phyloP scores from a whole-genome alignment of 176 grass and related monocot species.

The Carex pumila region DNA sequence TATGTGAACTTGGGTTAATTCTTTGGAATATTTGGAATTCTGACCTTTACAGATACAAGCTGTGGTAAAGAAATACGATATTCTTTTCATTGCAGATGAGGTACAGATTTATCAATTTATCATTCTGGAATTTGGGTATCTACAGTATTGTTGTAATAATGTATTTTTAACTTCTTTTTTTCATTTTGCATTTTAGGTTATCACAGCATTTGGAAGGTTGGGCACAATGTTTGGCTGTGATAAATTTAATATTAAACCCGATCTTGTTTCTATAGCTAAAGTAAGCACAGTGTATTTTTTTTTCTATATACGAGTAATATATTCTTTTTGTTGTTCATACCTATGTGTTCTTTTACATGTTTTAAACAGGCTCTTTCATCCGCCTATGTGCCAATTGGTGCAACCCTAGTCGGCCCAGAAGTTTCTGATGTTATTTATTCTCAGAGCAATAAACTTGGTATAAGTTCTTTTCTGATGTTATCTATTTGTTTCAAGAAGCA shows the following conservation, averaged over 20 bases:
- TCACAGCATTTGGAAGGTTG: conserved; percentile 96
- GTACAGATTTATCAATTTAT: conserved; percentile 23
- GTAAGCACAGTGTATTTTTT: conserved; percentile 21
- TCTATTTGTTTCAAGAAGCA: conserved; percentile 29
- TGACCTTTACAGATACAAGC: conserved; percentile 60
- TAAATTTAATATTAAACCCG: conserved; percentile 77
- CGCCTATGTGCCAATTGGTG: conserved; percentile 86
- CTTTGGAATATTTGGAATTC: not conserved
- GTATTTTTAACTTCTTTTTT: not conserved
- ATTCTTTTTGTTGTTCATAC: conserved; percentile 1
- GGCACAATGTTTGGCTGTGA: conserved; percentile 95
- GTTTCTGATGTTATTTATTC: conserved; percentile 81
- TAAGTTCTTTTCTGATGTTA: conserved; percentile 35
- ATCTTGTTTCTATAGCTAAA: conserved; percentile 87
- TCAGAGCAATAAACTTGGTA: conserved; percentile 98
- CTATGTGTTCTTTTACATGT: conserved; percentile 3
- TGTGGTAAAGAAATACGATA: conserved; percentile 87
- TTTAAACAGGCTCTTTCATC: conserved; percentile 78
- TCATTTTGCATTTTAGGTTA: conserved; percentile 50
- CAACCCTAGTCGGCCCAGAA: conserved; percentile 82
- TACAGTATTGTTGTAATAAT: not conserved
- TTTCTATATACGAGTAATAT: not conserved
- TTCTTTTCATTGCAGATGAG: conserved; percentile 98
- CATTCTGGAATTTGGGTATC: not conserved
- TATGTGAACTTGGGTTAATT: conserved; percentile 18